Evolutionary conservation across 352 stramenopile species (phyloP).

Genomic region (Phytophthora syringae): DNA sequence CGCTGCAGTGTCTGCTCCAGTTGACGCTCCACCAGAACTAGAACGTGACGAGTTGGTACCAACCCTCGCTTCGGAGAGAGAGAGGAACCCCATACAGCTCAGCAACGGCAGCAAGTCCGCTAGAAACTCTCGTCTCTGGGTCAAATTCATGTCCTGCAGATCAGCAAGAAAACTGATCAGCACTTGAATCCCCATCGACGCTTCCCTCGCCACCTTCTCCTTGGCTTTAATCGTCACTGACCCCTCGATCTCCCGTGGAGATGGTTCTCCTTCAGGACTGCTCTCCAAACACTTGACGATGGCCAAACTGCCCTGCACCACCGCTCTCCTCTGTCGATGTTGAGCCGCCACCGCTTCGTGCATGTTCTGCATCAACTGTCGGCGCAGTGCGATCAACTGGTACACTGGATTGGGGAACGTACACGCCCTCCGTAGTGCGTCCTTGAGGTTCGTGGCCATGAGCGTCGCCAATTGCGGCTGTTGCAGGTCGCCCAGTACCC

Average conservation of each 20-base stretch:
- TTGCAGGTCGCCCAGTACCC: slow-evolving; percentile 55
- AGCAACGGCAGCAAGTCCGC: slow-evolving; percentile 53
- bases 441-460: slow-evolving; percentile 58
- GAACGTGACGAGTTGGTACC: slow-evolving; percentile 5
- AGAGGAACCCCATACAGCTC: slow-evolving; percentile 41
- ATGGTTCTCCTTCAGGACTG: not conserved
- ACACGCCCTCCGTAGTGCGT: slow-evolving; percentile 45
- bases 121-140: slow-evolving; percentile 54
- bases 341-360: slow-evolving; percentile 55
- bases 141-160: slow-evolving; percentile 30
- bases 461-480: slow-evolving; percentile 48
- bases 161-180: slow-evolving; percentile 44
- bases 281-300: slow-evolving; percentile 21
- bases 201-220: slow-evolving; percentile 42
- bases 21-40: not conserved
- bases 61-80: slow-evolving; percentile 32
- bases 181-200: slow-evolving; percentile 50
- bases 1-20: slow-evolving; percentile 16
- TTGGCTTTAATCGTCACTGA: slow-evolving; percentile 31
- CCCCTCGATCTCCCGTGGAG: not conserved
- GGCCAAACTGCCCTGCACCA: slow-evolving; percentile 20
- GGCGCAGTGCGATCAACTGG: slow-evolving; percentile 55
- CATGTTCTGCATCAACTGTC: slow-evolving; percentile 65
- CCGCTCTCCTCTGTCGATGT: slow-evolving; percentile 49
- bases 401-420: slow-evolving; percentile 63